Evolutionary conservation across 345 rosid species (phyloP).

Genomic region (Excoecaria agallocha): DNA sequence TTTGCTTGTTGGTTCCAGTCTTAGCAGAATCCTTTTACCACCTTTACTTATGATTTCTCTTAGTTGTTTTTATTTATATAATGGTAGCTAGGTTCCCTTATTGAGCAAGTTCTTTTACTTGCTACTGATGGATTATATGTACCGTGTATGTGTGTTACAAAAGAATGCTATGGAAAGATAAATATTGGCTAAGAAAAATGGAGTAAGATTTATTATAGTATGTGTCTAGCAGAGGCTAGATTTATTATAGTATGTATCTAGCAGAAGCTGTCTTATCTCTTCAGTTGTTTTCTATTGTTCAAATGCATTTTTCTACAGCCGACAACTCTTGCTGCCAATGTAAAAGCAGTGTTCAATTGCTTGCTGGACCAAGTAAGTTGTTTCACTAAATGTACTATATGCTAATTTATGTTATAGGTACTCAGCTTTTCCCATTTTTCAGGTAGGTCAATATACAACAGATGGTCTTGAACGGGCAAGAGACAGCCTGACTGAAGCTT

Average conservation of each 20-base stretch:
- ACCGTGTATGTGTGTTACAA: background rate
- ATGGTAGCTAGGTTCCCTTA: background rate
- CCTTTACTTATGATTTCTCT: background rate
- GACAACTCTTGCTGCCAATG: conserved; percentile 70
- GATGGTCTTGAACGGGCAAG: conserved; percentile 98
- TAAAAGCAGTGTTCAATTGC: conserved; percentile 86
- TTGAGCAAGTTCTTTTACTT: background rate
- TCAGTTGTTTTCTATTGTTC: conserved; percentile 5
- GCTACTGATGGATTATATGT: background rate
- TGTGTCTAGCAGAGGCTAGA: background rate
- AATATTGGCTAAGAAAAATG: background rate
- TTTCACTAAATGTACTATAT: conserved; percentile 3
- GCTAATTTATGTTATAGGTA: conserved; percentile 18
- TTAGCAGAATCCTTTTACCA: background rate
- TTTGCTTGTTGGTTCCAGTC: background rate
- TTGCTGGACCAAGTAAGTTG: conserved; percentile 81
- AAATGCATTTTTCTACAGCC: conserved; percentile 51
- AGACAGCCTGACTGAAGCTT: conserved; percentile 88
- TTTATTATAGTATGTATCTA: background rate
- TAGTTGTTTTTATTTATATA: background rate
- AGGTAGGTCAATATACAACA: conserved; percentile 87
- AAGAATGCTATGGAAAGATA: background rate
- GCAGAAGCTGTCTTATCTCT: background rate
- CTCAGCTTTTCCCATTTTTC: conserved; percentile 20
- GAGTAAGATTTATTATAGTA: background rate